Percentiles rank a stretch among this genome's conserved stretches.
Evolutionary conservation across 768 basidiomycete genomes (phyloP).

Genomic region (Calocybe gangraenosa): DNA sequence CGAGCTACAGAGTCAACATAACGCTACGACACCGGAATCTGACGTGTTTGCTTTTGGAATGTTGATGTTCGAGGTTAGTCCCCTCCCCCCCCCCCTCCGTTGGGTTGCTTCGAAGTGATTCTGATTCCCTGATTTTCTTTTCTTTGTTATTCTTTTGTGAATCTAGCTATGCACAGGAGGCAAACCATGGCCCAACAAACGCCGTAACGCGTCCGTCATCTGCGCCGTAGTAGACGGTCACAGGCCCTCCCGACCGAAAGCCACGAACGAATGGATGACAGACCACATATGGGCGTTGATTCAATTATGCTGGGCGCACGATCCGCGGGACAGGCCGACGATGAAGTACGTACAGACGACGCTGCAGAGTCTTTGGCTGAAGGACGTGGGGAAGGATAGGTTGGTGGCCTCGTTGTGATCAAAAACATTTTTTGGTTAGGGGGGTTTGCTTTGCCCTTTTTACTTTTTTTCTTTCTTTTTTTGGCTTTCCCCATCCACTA

Average conservation of each 20-base stretch:
- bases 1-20: background rate
- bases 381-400: too few species aligned
- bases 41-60: constrained; percentile 24
- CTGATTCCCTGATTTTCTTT: background rate
- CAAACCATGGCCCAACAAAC: constrained; percentile 4
- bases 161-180: constrained; percentile 5
- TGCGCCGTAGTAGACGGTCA: constrained; percentile 1
- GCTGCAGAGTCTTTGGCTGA: background rate
- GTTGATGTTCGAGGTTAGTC: constrained; percentile 21
- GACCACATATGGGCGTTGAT: constrained; percentile 16
- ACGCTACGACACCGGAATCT: constrained; percentile 5
- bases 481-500: too few species aligned
- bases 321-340: constrained; percentile 2
- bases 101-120: too few species aligned
- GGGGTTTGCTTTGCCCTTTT: too few species aligned
- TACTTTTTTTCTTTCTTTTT: too few species aligned
- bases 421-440: too few species aligned
- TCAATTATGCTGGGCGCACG: constrained; percentile 3
- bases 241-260: constrained; percentile 8
- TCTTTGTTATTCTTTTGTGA: background rate
- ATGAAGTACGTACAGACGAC: constrained; percentile 3
- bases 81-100: background rate
- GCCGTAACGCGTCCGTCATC: constrained; percentile 1
- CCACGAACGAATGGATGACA: constrained; percentile 2
- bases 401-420: too few species aligned